Evolutionary conservation across 2,329 filamentous ascomycete species (phyloP), one percentile per base, ranked within the genome.

Genomic region (Thyridium curvatum): DNA sequence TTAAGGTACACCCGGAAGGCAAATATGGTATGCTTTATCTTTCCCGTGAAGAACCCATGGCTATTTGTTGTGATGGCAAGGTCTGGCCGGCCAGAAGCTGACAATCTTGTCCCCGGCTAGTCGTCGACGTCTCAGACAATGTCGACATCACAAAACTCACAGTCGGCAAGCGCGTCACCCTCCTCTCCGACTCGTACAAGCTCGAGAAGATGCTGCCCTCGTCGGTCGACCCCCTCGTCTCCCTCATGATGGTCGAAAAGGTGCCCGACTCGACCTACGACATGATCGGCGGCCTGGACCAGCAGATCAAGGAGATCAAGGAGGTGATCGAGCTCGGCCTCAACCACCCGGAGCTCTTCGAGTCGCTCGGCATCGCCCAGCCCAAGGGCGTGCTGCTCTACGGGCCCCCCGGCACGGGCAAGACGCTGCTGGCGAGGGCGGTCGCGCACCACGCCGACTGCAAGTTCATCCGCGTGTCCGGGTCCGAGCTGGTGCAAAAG

Each of bases 191-290:
- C 64, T 91, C 87, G 50, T 98, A 98, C 77, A 96, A 96, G 68
- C 83, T 98, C 54, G 93, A 97, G 61, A 96, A 96, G 73, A 94
- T 97, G 70, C 81, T 98, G 9, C 93, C 93, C 15, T 97, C 93
- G 40, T 98, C 93, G 15, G 93, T 98, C 59, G 93, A 98, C 59
- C 93, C 93, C 30, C 84, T 98, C 42, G 93, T 98, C 41, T 98
- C 93, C 29, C 86, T 98, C 61, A 98, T 98, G 93, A 98, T 98
- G 93, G 93, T 98, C 38, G 93, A 98, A 63, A 98, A 98, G 75
- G 93, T 98, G 13, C 93, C 93, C 13, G 93, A 98, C 73, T 96
- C 89, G 71, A 98, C 93, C 60, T 98, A 98, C 73, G 93, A 98
- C 69, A 98, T 98, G 93, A 98, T 98, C 62, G 93, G 93, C 68